Conservation (phyloP, 495 filamentous ascomycete genomes). For the Podospora comata region DNA sequence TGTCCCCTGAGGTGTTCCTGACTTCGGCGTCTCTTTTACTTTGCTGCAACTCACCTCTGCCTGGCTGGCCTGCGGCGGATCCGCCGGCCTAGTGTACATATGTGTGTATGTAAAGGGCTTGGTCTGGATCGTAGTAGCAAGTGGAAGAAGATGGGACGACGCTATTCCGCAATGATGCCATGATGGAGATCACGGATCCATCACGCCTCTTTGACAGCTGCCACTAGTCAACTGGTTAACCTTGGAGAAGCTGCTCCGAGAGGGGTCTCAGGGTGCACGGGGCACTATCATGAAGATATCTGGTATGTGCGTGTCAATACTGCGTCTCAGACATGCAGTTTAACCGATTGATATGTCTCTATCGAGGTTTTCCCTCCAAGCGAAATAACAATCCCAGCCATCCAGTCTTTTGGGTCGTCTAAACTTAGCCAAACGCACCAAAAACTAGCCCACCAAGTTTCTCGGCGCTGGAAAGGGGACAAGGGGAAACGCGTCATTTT, state of each 20-base stretch:
- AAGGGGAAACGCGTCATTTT: slow-evolving; percentile 6
- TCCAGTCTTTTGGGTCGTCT: background rate
- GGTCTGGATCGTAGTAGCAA: background rate
- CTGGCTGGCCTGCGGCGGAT: background rate
- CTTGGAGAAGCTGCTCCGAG: background rate
- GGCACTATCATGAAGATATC: background rate
- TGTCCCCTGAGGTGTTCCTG: background rate
- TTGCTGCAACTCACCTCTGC: background rate
- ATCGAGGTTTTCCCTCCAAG: slow-evolving; percentile 6
- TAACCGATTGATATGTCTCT: background rate
- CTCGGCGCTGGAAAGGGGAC: background rate
- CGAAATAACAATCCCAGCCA: background rate
- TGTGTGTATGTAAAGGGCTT: background rate
- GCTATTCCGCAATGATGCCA: background rate
- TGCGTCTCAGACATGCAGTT: background rate
- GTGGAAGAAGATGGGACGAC: background rate
- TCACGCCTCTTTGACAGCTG: background rate
- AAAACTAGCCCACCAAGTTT: background rate
- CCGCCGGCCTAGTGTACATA: background rate
- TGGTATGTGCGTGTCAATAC: background rate
- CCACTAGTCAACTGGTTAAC: background rate
- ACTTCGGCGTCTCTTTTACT: background rate
- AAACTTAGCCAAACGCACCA: background rate
- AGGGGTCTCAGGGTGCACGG: background rate
- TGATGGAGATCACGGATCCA: background rate